Evolutionary conservation across 805 yeast species (phyloP).

Genomic region (Saccharomycopsis sp.): DNA sequence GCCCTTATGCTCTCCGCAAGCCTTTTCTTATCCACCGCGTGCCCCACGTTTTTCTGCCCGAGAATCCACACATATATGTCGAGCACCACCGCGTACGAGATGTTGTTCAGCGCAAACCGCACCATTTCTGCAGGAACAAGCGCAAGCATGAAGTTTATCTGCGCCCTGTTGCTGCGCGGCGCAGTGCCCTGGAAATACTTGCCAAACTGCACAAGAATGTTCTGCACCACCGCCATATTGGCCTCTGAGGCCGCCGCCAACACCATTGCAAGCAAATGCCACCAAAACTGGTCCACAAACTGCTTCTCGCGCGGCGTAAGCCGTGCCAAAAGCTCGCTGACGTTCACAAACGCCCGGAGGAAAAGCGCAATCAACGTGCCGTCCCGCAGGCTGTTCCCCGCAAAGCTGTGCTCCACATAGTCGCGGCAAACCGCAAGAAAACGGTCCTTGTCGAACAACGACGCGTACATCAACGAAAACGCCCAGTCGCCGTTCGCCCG

Average conservation of each 20-base stretch:
- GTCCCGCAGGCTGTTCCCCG: slow-evolving; percentile 5
- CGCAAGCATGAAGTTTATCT: slow-evolving; percentile 17
- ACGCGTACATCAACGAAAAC: slow-evolving; percentile 14
- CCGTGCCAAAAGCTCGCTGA: slow-evolving; percentile 6
- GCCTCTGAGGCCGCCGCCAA: slow-evolving; percentile 8
- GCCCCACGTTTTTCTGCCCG: slow-evolving; percentile 12
- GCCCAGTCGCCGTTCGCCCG: slow-evolving; percentile 13
- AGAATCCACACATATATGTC: slow-evolving; percentile 16
- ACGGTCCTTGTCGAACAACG: slow-evolving; percentile 16
- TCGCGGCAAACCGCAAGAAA: slow-evolving; percentile 10
- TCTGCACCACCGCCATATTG: slow-evolving; percentile 12
- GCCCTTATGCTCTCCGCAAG: slow-evolving; percentile 2
- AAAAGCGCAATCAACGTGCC: slow-evolving; percentile 13
- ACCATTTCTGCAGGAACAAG: slow-evolving; percentile 16
- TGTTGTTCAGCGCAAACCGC: slow-evolving; percentile 12
- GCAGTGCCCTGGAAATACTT: slow-evolving; percentile 7
- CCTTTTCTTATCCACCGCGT: slow-evolving; percentile 1
- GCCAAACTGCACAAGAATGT: slow-evolving; percentile 14
- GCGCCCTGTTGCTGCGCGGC: slow-evolving; percentile 7
- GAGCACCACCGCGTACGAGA: slow-evolving; percentile 11
- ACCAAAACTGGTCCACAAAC: slow-evolving; percentile 15
- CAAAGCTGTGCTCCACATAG: slow-evolving; percentile 9
- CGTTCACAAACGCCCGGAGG: slow-evolving; percentile 14
- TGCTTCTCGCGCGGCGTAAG: slow-evolving; percentile 4
- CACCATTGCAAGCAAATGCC: slow-evolving; percentile 14